Conservation (phyloP, 148 eudicot species). For the Rhododendron mucronatum region DNA sequence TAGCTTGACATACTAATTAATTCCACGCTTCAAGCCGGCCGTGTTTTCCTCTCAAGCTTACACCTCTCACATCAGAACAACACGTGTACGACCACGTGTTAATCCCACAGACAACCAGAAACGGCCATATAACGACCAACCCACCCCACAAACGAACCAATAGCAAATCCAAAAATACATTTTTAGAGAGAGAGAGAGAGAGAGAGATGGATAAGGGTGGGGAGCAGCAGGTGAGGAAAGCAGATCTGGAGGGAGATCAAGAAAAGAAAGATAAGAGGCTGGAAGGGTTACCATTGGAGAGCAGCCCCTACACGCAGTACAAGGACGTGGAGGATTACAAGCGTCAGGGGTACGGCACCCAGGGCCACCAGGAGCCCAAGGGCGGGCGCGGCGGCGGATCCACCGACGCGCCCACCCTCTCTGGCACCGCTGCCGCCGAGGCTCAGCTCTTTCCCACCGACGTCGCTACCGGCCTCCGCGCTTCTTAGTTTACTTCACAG, state of each 20-base stretch:
- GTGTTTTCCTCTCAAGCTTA: not conserved
- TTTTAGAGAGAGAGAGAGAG: not conserved
- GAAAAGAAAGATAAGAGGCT: constrained; percentile 9
- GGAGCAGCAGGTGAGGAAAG: constrained; percentile 16
- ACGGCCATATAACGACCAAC: not conserved
- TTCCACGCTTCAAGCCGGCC: constrained; percentile 2
- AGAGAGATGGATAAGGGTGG: constrained; percentile 23
- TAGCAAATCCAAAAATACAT: no score
- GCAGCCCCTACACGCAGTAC: constrained; percentile 83
- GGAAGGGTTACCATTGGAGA: constrained; percentile 54
- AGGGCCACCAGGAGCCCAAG: constrained; percentile 56
- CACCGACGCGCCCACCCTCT: constrained; percentile 74
- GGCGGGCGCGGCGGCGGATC: constrained; percentile 59
- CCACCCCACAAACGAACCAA: not conserved
- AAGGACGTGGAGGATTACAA: constrained; percentile 87
- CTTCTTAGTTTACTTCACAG: constrained; percentile 16
- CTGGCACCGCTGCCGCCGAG: constrained; percentile 21
- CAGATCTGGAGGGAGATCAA: not conserved
- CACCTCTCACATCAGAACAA: constrained; percentile 1
- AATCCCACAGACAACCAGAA: not conserved
- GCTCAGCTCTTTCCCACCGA: constrained; percentile 28
- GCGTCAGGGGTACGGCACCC: constrained; percentile 74
- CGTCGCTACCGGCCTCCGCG: constrained; percentile 37
- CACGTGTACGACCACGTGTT: constrained; percentile 5
- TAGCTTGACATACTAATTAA: not conserved